phyloP scores from a whole-genome alignment of 2,329 filamentous ascomycete species.

The Stagonosporopsis cucurbitacearum region DNA sequence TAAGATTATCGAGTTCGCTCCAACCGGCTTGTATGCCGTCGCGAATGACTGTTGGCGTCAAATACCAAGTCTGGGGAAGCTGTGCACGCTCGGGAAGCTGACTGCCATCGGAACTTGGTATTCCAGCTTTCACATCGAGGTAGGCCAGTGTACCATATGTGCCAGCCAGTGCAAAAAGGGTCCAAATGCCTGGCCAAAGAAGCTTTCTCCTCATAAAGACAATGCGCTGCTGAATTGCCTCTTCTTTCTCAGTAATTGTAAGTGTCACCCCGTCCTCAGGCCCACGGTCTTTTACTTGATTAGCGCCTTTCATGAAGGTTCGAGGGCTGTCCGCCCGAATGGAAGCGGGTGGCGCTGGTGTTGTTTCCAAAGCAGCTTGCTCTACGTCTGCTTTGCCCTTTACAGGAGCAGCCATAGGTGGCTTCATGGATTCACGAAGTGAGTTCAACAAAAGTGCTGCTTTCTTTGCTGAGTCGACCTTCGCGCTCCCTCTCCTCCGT shows the following conservation, averaged over 20 bases:
- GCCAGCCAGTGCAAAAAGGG: constrained; percentile 13
- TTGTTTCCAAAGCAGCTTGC: background rate
- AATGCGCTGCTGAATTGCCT: constrained; percentile 12
- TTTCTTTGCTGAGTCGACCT: constrained; percentile 4
- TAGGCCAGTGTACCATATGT: constrained; percentile 20
- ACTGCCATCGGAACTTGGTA: constrained; percentile 1
- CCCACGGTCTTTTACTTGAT: background rate
- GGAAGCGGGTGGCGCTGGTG: background rate
- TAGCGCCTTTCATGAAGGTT: constrained; percentile 1
- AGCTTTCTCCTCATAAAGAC: constrained; percentile 12
- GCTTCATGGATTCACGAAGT: background rate
- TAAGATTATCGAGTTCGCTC: constrained; percentile 23
- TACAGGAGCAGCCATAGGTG: background rate
- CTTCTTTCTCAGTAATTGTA: constrained; percentile 4
- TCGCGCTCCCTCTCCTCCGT: background rate
- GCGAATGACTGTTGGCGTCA: constrained; percentile 17
- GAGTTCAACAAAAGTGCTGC: background rate
- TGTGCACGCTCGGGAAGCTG: constrained; percentile 7
- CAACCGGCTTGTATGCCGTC: constrained; percentile 21
- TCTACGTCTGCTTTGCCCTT: background rate
- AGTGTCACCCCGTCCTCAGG: background rate
- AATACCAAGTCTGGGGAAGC: constrained; percentile 20
- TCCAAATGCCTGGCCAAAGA: constrained; percentile 24
- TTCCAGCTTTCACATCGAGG: constrained; percentile 14
- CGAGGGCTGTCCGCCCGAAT: background rate